phyloP scores from a whole-genome alignment of 306 rosid genomes.

The Gastrolobium bilobum region DNA sequence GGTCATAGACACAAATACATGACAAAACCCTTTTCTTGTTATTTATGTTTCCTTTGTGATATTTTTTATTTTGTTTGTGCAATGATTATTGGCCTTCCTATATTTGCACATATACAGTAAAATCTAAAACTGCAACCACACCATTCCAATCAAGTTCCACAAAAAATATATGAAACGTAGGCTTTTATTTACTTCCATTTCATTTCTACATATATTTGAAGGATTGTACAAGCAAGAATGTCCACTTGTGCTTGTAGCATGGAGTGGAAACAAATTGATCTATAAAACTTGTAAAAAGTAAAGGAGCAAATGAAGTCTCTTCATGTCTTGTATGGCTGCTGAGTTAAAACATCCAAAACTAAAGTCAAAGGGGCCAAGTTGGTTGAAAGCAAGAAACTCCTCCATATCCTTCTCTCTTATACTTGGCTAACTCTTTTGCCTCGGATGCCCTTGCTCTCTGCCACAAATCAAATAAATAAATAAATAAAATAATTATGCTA shows the following conservation, averaged over 20 bases:
- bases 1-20: slow-evolving; percentile 30
- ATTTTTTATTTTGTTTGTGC: background rate
- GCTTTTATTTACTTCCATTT: slow-evolving; percentile 58
- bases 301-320: slow-evolving; percentile 51
- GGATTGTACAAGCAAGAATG: slow-evolving; percentile 68
- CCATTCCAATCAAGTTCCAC: slow-evolving; percentile 13
- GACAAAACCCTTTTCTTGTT: background rate
- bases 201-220: slow-evolving; percentile 50
- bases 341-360: slow-evolving; percentile 63
- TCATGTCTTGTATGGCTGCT: slow-evolving; percentile 60
- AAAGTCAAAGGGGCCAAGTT: slow-evolving; percentile 81
- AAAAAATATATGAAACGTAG: slow-evolving; percentile 35
- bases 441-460: slow-evolving; percentile 85
- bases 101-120: background rate
- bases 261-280: slow-evolving; percentile 62
- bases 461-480: slow-evolving; percentile 40
- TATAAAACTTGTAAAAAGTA: slow-evolving; percentile 45
- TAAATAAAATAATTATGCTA: slow-evolving; percentile 28
- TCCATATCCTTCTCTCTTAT: slow-evolving; percentile 78
- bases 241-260: slow-evolving; percentile 59
- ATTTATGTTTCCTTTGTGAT: background rate
- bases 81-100: slow-evolving; percentile 15
- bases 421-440: slow-evolving; percentile 72
- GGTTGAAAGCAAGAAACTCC: slow-evolving; percentile 73
- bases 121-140: slow-evolving; percentile 30